These are phyloP conservation scores for Magnolia sinica DNA, from an alignment of 164 flowering plant genomes.

Conservation along the genomic window DNA sequence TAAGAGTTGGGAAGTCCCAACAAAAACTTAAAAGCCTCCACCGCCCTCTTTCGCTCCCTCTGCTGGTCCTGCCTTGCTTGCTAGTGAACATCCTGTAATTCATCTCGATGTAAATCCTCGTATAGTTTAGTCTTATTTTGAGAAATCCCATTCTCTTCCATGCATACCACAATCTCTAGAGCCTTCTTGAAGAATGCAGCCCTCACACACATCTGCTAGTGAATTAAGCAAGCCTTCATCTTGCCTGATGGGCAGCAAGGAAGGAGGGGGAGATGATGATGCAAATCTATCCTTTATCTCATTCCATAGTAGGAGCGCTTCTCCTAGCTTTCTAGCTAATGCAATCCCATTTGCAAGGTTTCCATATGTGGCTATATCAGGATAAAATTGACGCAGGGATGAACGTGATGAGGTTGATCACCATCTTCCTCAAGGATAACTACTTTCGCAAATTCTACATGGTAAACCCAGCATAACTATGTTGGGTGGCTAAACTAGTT, in stretches of 20 bases:
- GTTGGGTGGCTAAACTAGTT: no score
- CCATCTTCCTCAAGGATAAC: no score
- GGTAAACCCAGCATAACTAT: no score
- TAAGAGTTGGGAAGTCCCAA: conserved; percentile 89
- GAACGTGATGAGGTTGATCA: no score
- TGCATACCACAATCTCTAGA: conserved; percentile 89
- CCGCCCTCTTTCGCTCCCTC: conserved; percentile 78
- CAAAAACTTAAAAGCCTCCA: conserved; percentile 98
- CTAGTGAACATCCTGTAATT: conserved; percentile 97
- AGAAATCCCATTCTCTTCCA: conserved; percentile 87
- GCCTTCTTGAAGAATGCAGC: conserved; percentile 93
- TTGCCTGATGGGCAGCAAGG: conserved; percentile 54
- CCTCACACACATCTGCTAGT: conserved; percentile 82
- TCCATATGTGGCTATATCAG: conserved; percentile 81
- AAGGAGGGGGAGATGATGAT: conserved; percentile 15
- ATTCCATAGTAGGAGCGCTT: conserved; percentile 89
- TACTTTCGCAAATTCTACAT: no score
- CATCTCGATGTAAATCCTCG: conserved; percentile 89
- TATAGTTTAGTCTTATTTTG: conserved; percentile 82
- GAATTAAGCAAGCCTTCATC: conserved; percentile 84
- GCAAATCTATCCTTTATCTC: conserved; percentile 75
- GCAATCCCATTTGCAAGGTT: conserved; percentile 86
- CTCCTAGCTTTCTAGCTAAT: conserved; percentile 88
- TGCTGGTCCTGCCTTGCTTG: conserved; percentile 84
- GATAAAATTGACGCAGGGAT: conserved; percentile 25